phyloP scores from a whole-genome alignment of 768 basidiomycete genomes.

The Rhodocollybia butyracea region DNA sequence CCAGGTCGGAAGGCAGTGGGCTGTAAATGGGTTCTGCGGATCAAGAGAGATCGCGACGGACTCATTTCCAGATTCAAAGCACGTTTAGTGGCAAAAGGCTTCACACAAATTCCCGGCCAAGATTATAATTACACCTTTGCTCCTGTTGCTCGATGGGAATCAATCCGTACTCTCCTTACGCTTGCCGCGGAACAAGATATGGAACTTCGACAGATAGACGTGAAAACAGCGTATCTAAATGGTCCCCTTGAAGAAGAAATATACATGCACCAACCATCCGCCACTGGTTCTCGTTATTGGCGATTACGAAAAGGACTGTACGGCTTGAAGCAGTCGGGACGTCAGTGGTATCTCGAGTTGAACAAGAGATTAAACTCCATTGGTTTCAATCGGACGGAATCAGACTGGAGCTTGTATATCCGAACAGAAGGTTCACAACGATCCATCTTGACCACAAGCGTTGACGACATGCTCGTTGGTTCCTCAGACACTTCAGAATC shows the following conservation, averaged over 20 bases:
- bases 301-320: slow-evolving; percentile 4
- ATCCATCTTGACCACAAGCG: not conserved
- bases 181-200: slow-evolving; percentile 21
- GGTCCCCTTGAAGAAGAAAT: slow-evolving; percentile 24
- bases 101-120: too few species aligned
- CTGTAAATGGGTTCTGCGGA: too few species aligned
- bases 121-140: too few species aligned
- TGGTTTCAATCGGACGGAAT: not conserved
- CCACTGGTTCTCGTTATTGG: slow-evolving; percentile 13
- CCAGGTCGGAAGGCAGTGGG: slow-evolving; percentile 8
- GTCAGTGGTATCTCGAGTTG: too few species aligned
- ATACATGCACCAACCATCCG: slow-evolving; percentile 28
- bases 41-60: too few species aligned
- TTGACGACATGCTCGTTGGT: slow-evolving; percentile 15
- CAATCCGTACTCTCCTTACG: slow-evolving; percentile 15
- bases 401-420: not conserved
- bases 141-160: too few species aligned
- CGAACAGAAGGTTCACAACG: not conserved
- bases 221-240: slow-evolving; percentile 30
- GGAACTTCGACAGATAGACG: slow-evolving; percentile 27
- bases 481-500: not conserved
- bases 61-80: too few species aligned
- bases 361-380: not conserved
- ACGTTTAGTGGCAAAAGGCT: too few species aligned
- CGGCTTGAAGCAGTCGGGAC: slow-evolving; percentile 9